Evolutionary conservation across 148 eudicot species (phyloP), one percentile per base, ranked within the genome.

Genomic region (Drosera capensis): DNA sequence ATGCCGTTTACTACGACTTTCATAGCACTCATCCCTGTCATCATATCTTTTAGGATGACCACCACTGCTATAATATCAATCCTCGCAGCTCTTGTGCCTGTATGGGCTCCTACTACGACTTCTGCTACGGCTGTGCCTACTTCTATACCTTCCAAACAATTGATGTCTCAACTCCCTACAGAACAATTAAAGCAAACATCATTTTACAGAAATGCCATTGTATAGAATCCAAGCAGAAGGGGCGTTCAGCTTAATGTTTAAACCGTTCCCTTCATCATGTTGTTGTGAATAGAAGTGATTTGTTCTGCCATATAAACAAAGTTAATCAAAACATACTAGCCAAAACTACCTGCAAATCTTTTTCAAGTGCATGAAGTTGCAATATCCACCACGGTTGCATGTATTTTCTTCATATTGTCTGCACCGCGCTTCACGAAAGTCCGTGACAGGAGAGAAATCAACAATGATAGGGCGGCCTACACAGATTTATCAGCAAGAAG

Each of bases 371-470:
- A 88, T 88, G 36, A 88, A 84, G 56, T 88, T 88, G 56, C 97
- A 88, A 45, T 88, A 80, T 17, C 97, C 97, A 51, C 94, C 97
- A 49, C 92, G 92, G 50, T 80, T 88, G 75, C 97, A 83, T 4
- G 70, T 60, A 48, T 88, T 78, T 71, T 88, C 97, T 64, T 88
- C 97, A 55, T 83, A 88, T 38, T 83, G 94, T 59, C 97, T 62
- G 58, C 97, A 88, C 12, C 92, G 83, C 25, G 97, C 94, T 68
- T 88, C 97, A 57, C 97, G 92, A 30, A 88, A 88, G 73, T 88
- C 97, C 21, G 96, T 88, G 57, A 88, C 96, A 8, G 96, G 96
- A 14, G 96, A 88, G 67, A 74, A 88, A 60, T 88, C 96, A 40
- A 87, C 90, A 51, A 82, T 79, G 42, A 87, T 87, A 40, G 94